Evolutionary conservation across 2,329 filamentous ascomycete species (phyloP), one percentile per base, ranked within the genome.

Genomic region (Acrocalymma vagum): DNA sequence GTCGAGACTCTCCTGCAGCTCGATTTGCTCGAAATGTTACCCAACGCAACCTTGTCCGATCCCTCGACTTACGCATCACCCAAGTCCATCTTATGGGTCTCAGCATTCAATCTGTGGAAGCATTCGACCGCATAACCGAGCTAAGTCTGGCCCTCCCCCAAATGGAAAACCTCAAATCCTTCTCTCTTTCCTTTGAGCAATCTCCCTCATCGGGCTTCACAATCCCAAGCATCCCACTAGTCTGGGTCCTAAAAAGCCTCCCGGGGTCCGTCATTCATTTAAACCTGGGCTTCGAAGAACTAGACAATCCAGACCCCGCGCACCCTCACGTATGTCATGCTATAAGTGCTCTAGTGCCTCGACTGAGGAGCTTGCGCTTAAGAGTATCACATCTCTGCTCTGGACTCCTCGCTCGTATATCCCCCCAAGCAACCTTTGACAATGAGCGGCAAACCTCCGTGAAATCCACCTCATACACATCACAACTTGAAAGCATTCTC

Each of bases 51-150:
- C 36, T 49, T 9, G 32, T 49, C n/a, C 38, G 38, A 21, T 41
- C 38, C 14, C 30, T 49, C 18, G 36, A 27, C 22, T 7, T 53
- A 20, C 38, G 30, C 11, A 36, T 53, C 22, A 40, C 33, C 11
- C 38, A 49, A 28, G 36, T 43, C 9, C 49, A 53, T 18, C 30
- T 53, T 21, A 46, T 46, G 42, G 49, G 49, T 9, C 47, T 53
- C 24, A 30, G 33, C 17, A 41, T 49, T 16, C 14, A 17, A 4
- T 44, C 41, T 4, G 21, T 24, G 10, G 37, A 49, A 15, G 45
- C 49, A 7, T 49, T 50, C 22, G 42, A 46, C 20, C 40, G 49
- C 13, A 18, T 47, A 6, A 33, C 23, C n/a, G 49, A 48, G 20
- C 14, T 53, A 9, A 38, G 38, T 28, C 42, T 45, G 11, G 26